Percentiles rank a stretch among this genome's conserved stretches.
Evolutionary conservation across 208 protist species (phyloP).

Genomic region (Herpetomonas muscarum): DNA sequence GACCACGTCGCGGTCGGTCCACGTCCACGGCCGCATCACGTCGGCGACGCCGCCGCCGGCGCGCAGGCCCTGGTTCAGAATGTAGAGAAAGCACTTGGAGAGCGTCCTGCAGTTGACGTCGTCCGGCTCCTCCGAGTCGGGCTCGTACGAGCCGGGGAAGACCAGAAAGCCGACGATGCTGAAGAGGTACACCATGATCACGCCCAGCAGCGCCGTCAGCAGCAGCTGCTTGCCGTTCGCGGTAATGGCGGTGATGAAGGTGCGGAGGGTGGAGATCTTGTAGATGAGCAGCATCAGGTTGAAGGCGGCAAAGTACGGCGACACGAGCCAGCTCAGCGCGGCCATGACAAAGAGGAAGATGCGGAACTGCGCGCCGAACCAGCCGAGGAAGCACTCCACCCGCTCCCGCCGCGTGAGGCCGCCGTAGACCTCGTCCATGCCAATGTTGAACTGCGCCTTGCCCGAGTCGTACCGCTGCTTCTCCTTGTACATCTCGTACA

Average conservation of each 20-base stretch:
- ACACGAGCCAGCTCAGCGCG: conserved; percentile 45
- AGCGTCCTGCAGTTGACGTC: conserved; percentile 59
- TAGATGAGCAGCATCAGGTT: conserved; percentile 73
- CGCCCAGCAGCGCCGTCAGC: conserved; percentile 53
- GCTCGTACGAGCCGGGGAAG: conserved; percentile 51
- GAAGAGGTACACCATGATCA: conserved; percentile 82
- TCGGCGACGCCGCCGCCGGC: conserved; percentile 78
- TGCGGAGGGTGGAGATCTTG: conserved; percentile 65
- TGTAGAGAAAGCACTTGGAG: conserved; percentile 70
- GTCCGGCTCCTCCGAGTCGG: conserved; percentile 23
- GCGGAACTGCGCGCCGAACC: conserved; percentile 54
- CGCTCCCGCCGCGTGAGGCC: conserved; percentile 41
- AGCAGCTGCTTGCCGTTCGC: conserved; percentile 77
- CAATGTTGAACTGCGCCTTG: conserved; percentile 35
- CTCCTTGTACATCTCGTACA: conserved; percentile 54
- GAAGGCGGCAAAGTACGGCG: conserved; percentile 72
- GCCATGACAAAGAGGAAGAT: conserved; percentile 52
- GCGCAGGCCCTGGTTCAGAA: conserved; percentile 69
- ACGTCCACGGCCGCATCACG: conserved; percentile 63
- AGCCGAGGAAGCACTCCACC: conserved; percentile 26
- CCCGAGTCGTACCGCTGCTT: conserved; percentile 45
- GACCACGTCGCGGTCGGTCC: conserved; percentile 39
- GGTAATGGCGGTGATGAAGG: conserved; percentile 74
- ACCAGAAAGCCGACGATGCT: conserved; percentile 69
- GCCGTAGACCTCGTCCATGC: conserved; percentile 46